Evolutionary conservation across 2,329 filamentous ascomycete genomes (phyloP), one percentile per base, ranked within the genome.

Genomic region (Aspergillaceae sp.): DNA sequence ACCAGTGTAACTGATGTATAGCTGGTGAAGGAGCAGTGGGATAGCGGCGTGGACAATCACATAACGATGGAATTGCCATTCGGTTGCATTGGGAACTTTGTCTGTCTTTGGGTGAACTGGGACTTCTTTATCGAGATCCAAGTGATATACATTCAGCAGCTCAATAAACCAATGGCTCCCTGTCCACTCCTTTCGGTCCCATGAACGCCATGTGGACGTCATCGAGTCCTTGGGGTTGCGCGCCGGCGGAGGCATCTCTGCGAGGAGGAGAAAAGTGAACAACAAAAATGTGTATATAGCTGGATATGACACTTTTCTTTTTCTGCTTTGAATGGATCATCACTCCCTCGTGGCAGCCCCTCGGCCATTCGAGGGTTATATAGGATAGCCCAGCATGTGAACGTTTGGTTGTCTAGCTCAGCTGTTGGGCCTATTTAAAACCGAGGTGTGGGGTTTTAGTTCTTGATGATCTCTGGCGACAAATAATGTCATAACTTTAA

Each of bases 101-200:
- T 73, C 69, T 0, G 56, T 57, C 53, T 74, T 74, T 4, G 55
- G 42, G 49, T 69, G 63, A 1, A 68, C 57, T 0, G 70, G 70
- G 0, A 68, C 55, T 1, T 59, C 50, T 34, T 58, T 50, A 41
- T 66, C 53, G 3, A 62, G 54, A 5, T 56, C 50, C 2, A 57
- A 32, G 5, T 57, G 61, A 40, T 68, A 55, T 1, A 58, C 51
- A 26, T 58, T 54, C 3, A 68, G 48, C 1, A 57, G 29, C 19
- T 69, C 62, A 6, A 68, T 50, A 4, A 67, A 40, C 55, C 54
- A 59, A 46, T 69, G 66, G 42, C 55, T 47, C 4, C 48, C 5
- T 4, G 56, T 60, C 67, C 67, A 70, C 2, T 53, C 29, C 5
- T 46, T 50, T 26, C 51, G 56, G 48, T 63, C 60, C 42, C 46